Conservation (phyloP, 208 protist species). For the Vickermania ingenoplastis region DNA sequence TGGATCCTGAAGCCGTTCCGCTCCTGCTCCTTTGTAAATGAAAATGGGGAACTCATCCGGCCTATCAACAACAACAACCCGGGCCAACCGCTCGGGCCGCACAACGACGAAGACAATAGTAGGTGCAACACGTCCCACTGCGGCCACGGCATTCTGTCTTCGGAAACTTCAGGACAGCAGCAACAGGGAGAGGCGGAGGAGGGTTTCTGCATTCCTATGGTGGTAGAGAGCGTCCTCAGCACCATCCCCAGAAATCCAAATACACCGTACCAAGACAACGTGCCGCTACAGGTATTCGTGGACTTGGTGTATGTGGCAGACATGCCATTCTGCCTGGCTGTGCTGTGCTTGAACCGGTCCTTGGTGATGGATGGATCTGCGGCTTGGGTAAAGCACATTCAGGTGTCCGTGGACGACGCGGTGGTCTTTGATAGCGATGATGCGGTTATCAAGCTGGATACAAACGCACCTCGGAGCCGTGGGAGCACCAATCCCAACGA, state of each 20-base stretch:
- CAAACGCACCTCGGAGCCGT: background rate
- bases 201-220: conserved; percentile 10
- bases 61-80: conserved; percentile 1
- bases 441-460: conserved; percentile 12
- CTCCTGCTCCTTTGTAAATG: conserved; percentile 40
- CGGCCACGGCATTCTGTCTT: background rate
- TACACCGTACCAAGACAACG: conserved; percentile 1
- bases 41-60: conserved; percentile 25
- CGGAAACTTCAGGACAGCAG: background rate
- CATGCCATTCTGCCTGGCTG: conserved; percentile 42
- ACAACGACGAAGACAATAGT: conserved; percentile 3
- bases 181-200: background rate
- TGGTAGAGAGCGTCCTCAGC: conserved; percentile 14
- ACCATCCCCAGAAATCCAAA: conserved; percentile 10
- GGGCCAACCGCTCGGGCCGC: background rate
- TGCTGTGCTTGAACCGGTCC: conserved; percentile 25
- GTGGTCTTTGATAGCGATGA: conserved; percentile 56
- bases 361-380: conserved; percentile 27
- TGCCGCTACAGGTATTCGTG: conserved; percentile 23
- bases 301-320: conserved; percentile 59
- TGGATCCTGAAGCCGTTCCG: conserved; percentile 44
- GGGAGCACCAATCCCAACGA: background rate
- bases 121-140: too few species aligned
- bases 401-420: conserved; percentile 47
- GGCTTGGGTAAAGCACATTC: conserved; percentile 43